A percentile compares a stretch with the other conserved stretches of the same genome.
Evolutionary conservation across 352 stramenopile species (phyloP).

Genomic region (Phytophthora pini): DNA sequence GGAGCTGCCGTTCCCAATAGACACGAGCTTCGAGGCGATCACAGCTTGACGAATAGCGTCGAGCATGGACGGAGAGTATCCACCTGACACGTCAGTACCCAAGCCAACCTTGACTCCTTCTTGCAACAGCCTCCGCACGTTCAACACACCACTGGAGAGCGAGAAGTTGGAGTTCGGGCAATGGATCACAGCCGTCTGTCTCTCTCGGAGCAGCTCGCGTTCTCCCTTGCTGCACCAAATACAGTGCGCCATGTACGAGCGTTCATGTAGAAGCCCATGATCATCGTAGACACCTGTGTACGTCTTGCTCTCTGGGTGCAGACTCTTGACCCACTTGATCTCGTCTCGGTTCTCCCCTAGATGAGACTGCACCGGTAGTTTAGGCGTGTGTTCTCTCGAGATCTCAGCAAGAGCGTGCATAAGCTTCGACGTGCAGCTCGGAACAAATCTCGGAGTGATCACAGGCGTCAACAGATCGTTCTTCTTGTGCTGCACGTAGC

Average conservation of each 20-base stretch:
- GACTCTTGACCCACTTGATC: conserved; percentile 83
- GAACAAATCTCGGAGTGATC: conserved; percentile 95
- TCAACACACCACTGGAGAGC: conserved; percentile 88
- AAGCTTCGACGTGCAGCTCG: conserved; percentile 84
- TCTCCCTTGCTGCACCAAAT: conserved; percentile 88
- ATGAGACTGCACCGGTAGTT: conserved; percentile 92
- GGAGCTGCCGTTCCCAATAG: conserved; percentile 67
- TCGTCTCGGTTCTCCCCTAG: conserved; percentile 91
- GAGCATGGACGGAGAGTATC: conserved; percentile 95
- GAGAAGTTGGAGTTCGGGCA: conserved; percentile 97
- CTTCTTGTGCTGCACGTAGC: conserved; percentile 83
- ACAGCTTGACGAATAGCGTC: conserved; percentile 91
- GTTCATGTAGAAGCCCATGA: conserved; percentile 89
- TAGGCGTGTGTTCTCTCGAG: conserved; percentile 75
- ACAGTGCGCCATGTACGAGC: conserved; percentile 95
- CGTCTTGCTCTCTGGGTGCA: conserved; percentile 83
- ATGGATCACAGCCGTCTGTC: conserved; percentile 89
- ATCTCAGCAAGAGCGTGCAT: conserved; percentile 85
- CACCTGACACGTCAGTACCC: conserved; percentile 94
- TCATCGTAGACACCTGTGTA: conserved; percentile 87
- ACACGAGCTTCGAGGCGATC: conserved; percentile 86
- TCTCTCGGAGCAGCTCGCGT: conserved; percentile 66
- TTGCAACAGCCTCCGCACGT: conserved; percentile 75
- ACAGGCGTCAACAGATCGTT: conserved; percentile 86
- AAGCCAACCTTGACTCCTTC: conserved; percentile 92